Percentiles rank a stretch among this genome's conserved stretches.
Evolutionary conservation across 768 basidiomycete species (phyloP).

Genomic region (Mrakia frigida): DNA sequence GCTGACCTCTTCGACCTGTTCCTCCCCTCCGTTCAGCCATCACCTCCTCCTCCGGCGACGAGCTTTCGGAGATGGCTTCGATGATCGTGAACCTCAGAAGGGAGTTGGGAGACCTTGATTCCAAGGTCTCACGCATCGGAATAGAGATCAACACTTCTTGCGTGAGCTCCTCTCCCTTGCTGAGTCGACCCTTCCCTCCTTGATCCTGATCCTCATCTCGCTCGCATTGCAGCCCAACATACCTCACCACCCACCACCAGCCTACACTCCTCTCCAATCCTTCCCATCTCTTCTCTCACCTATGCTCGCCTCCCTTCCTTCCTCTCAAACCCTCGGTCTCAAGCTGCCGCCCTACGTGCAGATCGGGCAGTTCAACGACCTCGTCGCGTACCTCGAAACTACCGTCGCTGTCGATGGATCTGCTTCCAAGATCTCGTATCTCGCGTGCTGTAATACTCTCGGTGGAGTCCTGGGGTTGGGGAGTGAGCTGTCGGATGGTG

Average conservation of each 20-base stretch:
- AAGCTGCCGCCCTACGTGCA: slow-evolving; percentile 74
- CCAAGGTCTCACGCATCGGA: slow-evolving; percentile 48
- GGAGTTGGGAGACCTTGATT: background rate
- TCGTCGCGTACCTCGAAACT: slow-evolving; percentile 43
- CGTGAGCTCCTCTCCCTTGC: slow-evolving; percentile 11
- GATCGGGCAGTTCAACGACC: slow-evolving; percentile 56
- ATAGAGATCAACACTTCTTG: slow-evolving; percentile 81
- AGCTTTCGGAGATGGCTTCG: slow-evolving; percentile 55
- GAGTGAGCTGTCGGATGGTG: background rate
- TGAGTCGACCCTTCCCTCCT: background rate
- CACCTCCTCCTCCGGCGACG: slow-evolving; percentile 56
- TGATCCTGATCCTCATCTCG: background rate
- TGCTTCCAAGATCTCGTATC: background rate
- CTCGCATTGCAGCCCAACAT: slow-evolving; percentile 58
- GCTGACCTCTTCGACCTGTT: background rate
- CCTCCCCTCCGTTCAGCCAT: slow-evolving; percentile 47
- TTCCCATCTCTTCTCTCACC: slow-evolving; percentile 56
- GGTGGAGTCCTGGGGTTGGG: slow-evolving; percentile 25
- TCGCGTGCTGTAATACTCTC: slow-evolving; percentile 31
- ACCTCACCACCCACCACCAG: slow-evolving; percentile 52
- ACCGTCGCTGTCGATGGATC: background rate
- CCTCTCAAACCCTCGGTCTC: slow-evolving; percentile 59
- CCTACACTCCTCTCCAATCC: slow-evolving; percentile 54
- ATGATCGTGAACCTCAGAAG: slow-evolving; percentile 56
- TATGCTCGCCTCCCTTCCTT: slow-evolving; percentile 51